Conservation (phyloP, 352 stramenopile species). For the Peronospora farinosa region DNA sequence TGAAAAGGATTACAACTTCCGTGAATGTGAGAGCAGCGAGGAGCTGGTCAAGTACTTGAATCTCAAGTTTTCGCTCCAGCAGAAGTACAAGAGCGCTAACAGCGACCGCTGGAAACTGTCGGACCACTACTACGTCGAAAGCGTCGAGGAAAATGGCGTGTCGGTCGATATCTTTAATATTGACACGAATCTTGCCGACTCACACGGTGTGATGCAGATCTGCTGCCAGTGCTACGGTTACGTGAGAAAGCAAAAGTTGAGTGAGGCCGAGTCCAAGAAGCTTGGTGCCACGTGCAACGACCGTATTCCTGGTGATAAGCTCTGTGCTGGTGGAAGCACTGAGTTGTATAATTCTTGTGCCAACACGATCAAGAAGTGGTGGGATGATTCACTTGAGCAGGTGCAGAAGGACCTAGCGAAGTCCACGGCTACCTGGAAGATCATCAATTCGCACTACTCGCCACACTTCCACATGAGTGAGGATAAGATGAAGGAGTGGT, state of each 20-base stretch:
- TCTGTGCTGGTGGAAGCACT: conserved; percentile 57
- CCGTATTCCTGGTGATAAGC: conserved; percentile 45
- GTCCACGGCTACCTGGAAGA: conserved; percentile 79
- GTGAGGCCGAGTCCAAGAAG: conserved; percentile 37
- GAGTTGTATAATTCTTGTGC: conserved; percentile 78
- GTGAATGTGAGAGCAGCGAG: conserved; percentile 56
- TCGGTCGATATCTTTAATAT: conserved; percentile 87
- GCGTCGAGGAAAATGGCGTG: conserved; percentile 66
- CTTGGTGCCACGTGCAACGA: conserved; percentile 74
- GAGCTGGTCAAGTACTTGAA: conserved; percentile 82
- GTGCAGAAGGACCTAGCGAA: conserved; percentile 60
- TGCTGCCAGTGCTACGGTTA: conserved; percentile 87
- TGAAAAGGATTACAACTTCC: conserved; percentile 84
- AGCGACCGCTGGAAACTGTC: conserved; percentile 69
- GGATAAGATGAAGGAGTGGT: conserved; percentile 87
- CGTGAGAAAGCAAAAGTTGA: conserved; percentile 56
- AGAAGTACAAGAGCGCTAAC: conserved; percentile 78
- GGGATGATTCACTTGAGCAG: conserved; percentile 61
- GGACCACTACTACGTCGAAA: conserved; percentile 85
- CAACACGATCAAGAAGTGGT: conserved; percentile 72
- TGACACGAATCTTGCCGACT: conserved; percentile 83
- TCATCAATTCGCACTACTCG: conserved; percentile 88
- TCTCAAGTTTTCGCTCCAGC: conserved; percentile 74
- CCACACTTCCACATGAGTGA: conserved; percentile 86
- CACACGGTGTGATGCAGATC: conserved; percentile 77